These are phyloP conservation scores for Ilex paraguariensis DNA, from an alignment of 305 asterid genomes.

Conservation along the genomic window DNA sequence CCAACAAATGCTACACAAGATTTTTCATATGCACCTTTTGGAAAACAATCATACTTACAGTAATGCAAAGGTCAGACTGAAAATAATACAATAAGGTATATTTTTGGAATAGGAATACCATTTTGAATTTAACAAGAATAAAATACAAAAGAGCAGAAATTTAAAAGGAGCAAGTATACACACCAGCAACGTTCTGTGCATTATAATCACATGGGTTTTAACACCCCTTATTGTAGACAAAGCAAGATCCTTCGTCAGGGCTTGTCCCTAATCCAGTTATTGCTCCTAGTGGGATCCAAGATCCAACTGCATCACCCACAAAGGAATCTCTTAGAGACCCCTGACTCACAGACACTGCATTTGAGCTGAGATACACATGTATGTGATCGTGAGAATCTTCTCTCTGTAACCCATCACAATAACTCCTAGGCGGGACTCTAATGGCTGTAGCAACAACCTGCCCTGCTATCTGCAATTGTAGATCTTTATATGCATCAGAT, in stretches of 20 bases:
- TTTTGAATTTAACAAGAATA: not conserved
- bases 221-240: constrained; percentile 55
- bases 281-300: constrained; percentile 54
- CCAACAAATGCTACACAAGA: not conserved
- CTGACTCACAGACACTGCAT: constrained; percentile 18
- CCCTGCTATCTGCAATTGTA: constrained; percentile 72
- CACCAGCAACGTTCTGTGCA: constrained; percentile 88
- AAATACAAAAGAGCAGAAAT: constrained; percentile 3
- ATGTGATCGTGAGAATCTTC: constrained; percentile 57
- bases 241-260: constrained; percentile 86
- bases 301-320: constrained; percentile 31
- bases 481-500: constrained; percentile 63
- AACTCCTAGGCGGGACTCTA: constrained; percentile 52
- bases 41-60: not conserved
- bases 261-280: constrained; percentile 75
- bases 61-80: not conserved
- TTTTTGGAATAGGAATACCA: not conserved
- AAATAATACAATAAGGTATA: not conserved
- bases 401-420: constrained; percentile 21
- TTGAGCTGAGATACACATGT: constrained; percentile 49
- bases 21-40: not conserved
- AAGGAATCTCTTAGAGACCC: constrained; percentile 15
- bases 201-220: constrained; percentile 81
- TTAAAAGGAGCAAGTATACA: constrained; percentile 13
- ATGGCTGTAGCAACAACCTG: constrained; percentile 72